Base-by-base conservation (phyloP, 139 green algal species). In the Nannochloris sp. region DNA sequence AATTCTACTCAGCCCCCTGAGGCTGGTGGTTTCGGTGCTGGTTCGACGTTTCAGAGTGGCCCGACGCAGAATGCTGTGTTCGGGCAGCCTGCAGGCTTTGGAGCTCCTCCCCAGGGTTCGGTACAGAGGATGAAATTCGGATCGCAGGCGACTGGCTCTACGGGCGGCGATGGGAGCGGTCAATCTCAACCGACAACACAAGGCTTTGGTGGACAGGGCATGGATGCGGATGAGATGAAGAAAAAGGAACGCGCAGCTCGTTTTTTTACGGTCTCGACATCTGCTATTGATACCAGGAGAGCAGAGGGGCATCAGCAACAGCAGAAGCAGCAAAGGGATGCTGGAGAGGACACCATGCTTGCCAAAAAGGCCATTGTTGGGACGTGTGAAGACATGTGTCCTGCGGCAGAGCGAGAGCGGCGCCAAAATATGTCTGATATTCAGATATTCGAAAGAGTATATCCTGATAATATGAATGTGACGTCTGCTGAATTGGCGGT, bases 321-420 rank as follows among this genome's bases (percentile, higher is more conserved):
- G 11, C 21, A 29, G 50, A 0, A 25, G 12, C 25, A 61, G 16
- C n/a, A 61, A 46, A 7, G 53, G 12, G 57, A 29, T 53, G 1
- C 34, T 40, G 27, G 57, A 23, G 60, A 14, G 10, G 36, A 19
- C 16, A 40, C 34, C 25, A 19, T 16, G 10, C 15, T 21, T 12
- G 15, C 24, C 10, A 15, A 40, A 9, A 55, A 62, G 5, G 36
- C 66, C 24, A 77, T 79, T 29, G 75, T 79, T 2, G 76, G 76
- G 16, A 82, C 64, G 18, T 89, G 84, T 69, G 73, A 76, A 43
- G 69, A 85, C 25, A 91, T 91, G 84, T 90, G 83, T 59, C 84
- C 84, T 0, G 66, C 50, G 3, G 60, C 54, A 15, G 84, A 90
- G 74, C 54, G 75, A 4, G 75, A 77, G 34, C 58, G 72, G 37